Base-by-base conservation (phyloP, 2,329 filamentous ascomycete species). In the Mollisia scopiformis region DNA sequence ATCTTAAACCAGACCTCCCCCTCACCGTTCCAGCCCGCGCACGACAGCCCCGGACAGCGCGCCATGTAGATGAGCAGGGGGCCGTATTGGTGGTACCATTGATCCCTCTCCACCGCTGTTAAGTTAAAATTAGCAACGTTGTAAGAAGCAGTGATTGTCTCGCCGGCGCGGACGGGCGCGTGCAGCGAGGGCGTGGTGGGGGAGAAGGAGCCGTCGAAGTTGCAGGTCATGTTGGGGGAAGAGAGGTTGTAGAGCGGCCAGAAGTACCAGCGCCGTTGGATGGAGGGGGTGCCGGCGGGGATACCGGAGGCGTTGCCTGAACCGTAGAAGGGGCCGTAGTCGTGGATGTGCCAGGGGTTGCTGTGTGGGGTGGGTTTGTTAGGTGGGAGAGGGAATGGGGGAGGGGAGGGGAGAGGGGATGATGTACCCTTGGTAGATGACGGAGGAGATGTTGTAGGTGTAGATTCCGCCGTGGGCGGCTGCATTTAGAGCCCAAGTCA, bases 1-100 rank as follows among this genome's bases (percentile, higher is more conserved):
- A 63, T 63, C 58, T 63, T 63, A 39, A 63, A 63, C 62, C 62
- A 63, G 6, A 63, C 50, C 33, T 31, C 59, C 19, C 58, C 62
- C 19, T 53, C 47, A 5, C 50, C 58, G 30, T 62, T 35, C 14
- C 51, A 63, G 11, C 47, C 52, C 39, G 49, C 62, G 31, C 62
- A 63, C 13, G 55, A 43, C 8, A 51, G 31, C 41, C 62, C 62
- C 13, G 62, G 62, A 53, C 62, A 63, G 23, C 43, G 55, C 4
- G 62, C 58, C 50, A 63, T 57, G 33, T 63, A 63, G 25, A 59
- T 55, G 14, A 63, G 51, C 16, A 63, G 35, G 5, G 62, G 62
- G 2, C 62, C 62, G 19, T 47, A 56, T n/a, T 47, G 39, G 41
- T 56, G 54, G n/a, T 19, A 49, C 41, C 39, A 56, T 19, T 35